These are phyloP conservation scores for Candida smagusa DNA, from an alignment of 1,139 yeast species.

Conservation along the genomic window DNA sequence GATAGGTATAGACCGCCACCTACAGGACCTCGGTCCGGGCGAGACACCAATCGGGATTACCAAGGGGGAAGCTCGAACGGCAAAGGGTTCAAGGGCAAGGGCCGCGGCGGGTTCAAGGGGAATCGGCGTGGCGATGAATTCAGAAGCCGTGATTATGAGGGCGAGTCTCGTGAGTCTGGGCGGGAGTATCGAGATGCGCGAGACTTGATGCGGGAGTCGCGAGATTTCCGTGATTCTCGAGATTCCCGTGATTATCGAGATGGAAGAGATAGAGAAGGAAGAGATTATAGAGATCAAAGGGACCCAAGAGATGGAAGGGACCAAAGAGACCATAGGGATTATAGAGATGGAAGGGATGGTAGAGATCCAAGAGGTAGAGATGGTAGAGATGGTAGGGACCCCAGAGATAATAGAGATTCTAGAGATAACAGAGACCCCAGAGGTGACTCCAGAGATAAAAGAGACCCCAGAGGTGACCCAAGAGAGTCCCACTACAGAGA, in stretches of 20 bases:
- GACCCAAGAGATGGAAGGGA: constrained; percentile 5
- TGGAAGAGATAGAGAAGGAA: not conserved
- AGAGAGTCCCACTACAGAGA: not conserved
- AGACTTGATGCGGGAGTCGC: too few species aligned
- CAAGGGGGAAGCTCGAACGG: constrained; percentile 3
- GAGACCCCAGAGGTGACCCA: not conserved
- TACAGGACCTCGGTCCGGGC: constrained; percentile 32
- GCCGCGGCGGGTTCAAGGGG: constrained; percentile 6
- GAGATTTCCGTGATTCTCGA: not conserved
- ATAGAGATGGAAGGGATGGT: constrained; percentile 4
- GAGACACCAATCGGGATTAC: constrained; percentile 14
- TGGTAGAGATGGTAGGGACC: constrained; percentile 5
- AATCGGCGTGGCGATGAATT: too few species aligned
- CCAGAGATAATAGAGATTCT: constrained; percentile 1
- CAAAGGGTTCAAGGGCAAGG: constrained; percentile 8
- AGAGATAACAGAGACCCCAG: not conserved
- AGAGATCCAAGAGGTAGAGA: constrained; percentile 8
- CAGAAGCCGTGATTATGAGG: too few species aligned
- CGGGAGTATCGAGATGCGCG: too few species aligned
- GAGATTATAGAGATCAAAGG: constrained; percentile 3
- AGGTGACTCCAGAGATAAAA: not conserved
- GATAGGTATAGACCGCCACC: constrained; percentile 45
- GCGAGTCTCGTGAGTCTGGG: too few species aligned
- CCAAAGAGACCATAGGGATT: constrained; percentile 4
- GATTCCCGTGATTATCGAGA: constrained; percentile 10